phyloP scores from a whole-genome alignment of 345 rosid genomes.

The Chamaenerion angustifolium region DNA sequence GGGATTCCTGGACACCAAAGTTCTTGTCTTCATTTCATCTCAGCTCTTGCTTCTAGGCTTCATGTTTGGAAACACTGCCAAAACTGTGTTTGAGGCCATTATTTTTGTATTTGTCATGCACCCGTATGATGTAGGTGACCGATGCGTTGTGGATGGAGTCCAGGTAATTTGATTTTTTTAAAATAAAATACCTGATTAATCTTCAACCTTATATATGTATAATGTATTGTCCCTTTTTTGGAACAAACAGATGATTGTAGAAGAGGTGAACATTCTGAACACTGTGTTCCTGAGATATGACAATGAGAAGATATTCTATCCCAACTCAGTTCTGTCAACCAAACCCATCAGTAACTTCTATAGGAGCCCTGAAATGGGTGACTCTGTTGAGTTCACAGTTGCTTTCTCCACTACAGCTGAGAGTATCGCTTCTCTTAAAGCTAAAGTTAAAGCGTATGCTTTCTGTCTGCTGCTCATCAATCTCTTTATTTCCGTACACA shows the following conservation, averaged over 20 bases:
- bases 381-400: slow-evolving; percentile 49
- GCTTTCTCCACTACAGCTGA: slow-evolving; percentile 47
- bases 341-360: slow-evolving; percentile 59
- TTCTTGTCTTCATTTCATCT: slow-evolving; percentile 43
- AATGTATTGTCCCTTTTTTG: background rate
- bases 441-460: slow-evolving; percentile 38
- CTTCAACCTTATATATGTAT: background rate
- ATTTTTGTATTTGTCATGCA: slow-evolving; percentile 74
- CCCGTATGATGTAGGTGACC: slow-evolving; percentile 71
- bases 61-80: slow-evolving; percentile 50
- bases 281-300: slow-evolving; percentile 62
- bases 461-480: background rate
- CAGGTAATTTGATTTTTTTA: slow-evolving; percentile 22
- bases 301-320: slow-evolving; percentile 60
- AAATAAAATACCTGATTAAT: too few species aligned
- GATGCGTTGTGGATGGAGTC: slow-evolving; percentile 70
- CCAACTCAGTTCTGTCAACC: slow-evolving; percentile 42
- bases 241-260: slow-evolving; percentile 54
- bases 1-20: slow-evolving; percentile 40
- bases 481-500: background rate
- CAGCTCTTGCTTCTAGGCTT: slow-evolving; percentile 41
- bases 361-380: slow-evolving; percentile 78
- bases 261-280: slow-evolving; percentile 63
- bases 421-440: slow-evolving; percentile 36
- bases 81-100: slow-evolving; percentile 52